phyloP scores from a whole-genome alignment of 164 flowering plant genomes.

The Akebia trifoliata region DNA sequence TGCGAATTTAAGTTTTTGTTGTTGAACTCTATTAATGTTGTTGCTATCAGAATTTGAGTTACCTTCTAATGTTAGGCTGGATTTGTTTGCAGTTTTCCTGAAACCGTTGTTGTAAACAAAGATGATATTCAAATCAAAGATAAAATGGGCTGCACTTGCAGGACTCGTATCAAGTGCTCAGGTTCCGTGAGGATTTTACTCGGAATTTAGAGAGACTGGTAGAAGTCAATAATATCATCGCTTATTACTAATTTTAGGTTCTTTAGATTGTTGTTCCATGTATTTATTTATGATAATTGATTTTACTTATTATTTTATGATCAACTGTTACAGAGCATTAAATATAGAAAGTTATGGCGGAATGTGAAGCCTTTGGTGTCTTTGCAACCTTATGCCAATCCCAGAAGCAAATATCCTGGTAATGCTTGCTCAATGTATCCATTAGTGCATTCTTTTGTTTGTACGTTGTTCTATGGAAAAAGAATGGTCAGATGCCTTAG shows the following conservation, averaged over 20 bases:
- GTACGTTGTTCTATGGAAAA: no score
- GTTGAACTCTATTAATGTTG: no score
- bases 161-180: constrained; percentile 42
- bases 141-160: constrained; percentile 70
- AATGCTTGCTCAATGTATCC: constrained; percentile 18
- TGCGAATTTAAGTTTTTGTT: no score
- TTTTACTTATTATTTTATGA: neutral
- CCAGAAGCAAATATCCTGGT: constrained; percentile 71
- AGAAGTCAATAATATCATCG: neutral
- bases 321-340: constrained; percentile 33
- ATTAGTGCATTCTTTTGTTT: no score
- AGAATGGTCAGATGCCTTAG: no score
- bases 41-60: neutral
- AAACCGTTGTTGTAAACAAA: constrained; percentile 11
- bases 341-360: constrained; percentile 69
- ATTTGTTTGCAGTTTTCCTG: constrained; percentile 4
- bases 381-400: constrained; percentile 77
- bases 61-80: constrained; percentile 3
- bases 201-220: constrained; percentile 32
- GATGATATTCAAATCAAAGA: constrained; percentile 71
- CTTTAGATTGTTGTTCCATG: neutral
- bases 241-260: neutral
- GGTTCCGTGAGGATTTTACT: constrained; percentile 41
- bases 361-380: constrained; percentile 45
- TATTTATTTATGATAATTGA: neutral